phyloP scores from a whole-genome alignment of 2,329 filamentous ascomycete genomes.

The Aurifilum marmelostoma region DNA sequence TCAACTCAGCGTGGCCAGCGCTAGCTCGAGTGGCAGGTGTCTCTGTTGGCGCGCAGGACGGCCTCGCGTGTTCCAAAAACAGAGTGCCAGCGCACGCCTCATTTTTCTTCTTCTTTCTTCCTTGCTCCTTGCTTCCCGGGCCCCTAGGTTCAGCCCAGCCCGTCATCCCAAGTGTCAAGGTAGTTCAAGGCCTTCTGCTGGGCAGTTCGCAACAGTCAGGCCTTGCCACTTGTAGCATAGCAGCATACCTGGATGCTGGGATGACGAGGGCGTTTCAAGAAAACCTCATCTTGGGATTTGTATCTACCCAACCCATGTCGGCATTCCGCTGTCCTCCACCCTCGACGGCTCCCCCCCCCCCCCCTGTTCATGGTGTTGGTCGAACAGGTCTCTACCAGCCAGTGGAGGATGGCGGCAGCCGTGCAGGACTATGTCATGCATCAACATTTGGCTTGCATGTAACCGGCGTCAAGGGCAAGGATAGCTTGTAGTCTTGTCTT shows the following conservation, averaged over 20 bases:
- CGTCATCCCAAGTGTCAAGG: not conserved
- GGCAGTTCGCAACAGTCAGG: not conserved
- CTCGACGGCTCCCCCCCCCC: not conserved
- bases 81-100: not conserved
- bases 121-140: not conserved
- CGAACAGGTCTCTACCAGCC: conserved; percentile 6
- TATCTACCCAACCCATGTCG: conserved; percentile 12
- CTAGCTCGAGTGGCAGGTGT: not conserved
- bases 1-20: not conserved
- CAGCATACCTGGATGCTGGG: not conserved
- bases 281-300: conserved; percentile 3
- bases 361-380: conserved; percentile 7
- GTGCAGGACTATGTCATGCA: conserved; percentile 25
- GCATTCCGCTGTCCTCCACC: not conserved
- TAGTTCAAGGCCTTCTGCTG: conserved; percentile 2
- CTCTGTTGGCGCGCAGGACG: not conserved
- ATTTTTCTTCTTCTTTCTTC: not conserved
- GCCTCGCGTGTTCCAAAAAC: not conserved
- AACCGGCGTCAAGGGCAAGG: conserved; percentile 12
- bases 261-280: conserved; percentile 5
- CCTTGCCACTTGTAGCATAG: not conserved
- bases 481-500: conserved; percentile 34
- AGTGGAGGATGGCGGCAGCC: conserved; percentile 1
- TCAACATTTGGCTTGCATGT: conserved; percentile 19
- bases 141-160: not conserved